A percentile compares a stretch with the other conserved stretches of the same genome.
These are phyloP conservation scores for Xylariales sp. DNA, from an alignment of 2,329 filamentous ascomycete genomes.

Conservation along the genomic window DNA sequence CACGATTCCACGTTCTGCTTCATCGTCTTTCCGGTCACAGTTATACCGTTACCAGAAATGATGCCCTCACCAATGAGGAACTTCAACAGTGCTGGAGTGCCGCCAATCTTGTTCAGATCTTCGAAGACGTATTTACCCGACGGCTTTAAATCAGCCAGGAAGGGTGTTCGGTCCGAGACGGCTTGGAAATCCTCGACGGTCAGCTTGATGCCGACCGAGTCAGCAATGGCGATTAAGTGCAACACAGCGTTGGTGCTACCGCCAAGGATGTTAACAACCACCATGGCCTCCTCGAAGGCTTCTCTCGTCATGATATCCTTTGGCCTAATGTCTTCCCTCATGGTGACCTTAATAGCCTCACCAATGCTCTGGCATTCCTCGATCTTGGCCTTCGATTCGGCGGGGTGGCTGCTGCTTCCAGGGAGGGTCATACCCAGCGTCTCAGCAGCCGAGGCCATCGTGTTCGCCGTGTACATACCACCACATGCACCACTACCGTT, in stretches of 20 bases:
- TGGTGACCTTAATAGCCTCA: conserved; percentile 77
- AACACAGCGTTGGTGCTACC: conserved; percentile 89
- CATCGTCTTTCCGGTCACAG: conserved; percentile 89
- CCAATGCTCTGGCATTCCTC: conserved; percentile 79
- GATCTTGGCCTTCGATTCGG: conserved; percentile 77
- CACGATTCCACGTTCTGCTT: conserved; percentile 85
- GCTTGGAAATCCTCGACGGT: conserved; percentile 88
- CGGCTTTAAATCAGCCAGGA: conserved; percentile 85
- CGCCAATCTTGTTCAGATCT: conserved; percentile 85
- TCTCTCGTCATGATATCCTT: conserved; percentile 82
- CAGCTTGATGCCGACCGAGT: conserved; percentile 82
- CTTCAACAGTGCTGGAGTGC: conserved; percentile 88
- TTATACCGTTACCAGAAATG: conserved; percentile 82
- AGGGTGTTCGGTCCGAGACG: conserved; percentile 81
- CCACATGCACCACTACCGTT: conserved; percentile 86
- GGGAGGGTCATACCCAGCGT: conserved; percentile 83
- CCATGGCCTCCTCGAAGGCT: conserved; percentile 88
- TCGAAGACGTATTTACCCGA: conserved; percentile 90
- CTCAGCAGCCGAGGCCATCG: conserved; percentile 80
- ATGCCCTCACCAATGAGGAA: conserved; percentile 85
- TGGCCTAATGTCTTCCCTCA: conserved; percentile 81
- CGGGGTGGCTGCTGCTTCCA: conserved; percentile 82
- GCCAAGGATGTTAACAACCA: conserved; percentile 82
- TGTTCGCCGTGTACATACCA: conserved; percentile 86
- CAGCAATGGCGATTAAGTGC: conserved; percentile 85